phyloP scores from a whole-genome alignment of 352 stramenopile species.

The Pythium biforme region DNA sequence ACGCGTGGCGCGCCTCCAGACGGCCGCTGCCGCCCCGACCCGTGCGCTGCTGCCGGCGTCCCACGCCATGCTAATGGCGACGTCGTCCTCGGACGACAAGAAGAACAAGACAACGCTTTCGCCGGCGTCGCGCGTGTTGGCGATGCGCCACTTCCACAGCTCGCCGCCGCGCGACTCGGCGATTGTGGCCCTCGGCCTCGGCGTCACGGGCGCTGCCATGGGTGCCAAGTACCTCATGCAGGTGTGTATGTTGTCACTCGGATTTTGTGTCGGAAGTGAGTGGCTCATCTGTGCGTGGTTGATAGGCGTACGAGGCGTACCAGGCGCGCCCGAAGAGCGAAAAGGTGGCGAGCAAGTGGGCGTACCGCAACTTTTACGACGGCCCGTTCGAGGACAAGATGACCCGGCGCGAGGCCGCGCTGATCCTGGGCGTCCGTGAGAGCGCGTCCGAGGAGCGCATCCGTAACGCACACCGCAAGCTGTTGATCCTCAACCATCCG shows the following conservation, averaged over 20 bases:
- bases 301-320: conserved; percentile 69
- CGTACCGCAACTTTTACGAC: conserved; percentile 92
- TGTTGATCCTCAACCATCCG: conserved; percentile 99
- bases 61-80: neutral
- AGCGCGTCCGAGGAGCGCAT: conserved; percentile 94
- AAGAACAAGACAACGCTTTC: neutral
- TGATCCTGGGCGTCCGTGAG: conserved; percentile 98
- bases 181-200: conserved; percentile 61
- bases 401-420: conserved; percentile 96
- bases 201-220: conserved; percentile 67
- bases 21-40: neutral
- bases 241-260: conserved; percentile 25
- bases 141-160: conserved; percentile 54
- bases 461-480: conserved; percentile 97
- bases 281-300: conserved; percentile 23
- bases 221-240: conserved; percentile 79
- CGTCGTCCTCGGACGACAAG: conserved; percentile 1
- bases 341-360: conserved; percentile 49
- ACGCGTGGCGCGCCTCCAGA: conserved; percentile 9
- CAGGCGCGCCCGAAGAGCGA: conserved; percentile 70
- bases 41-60: conserved; percentile 7
- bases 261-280: neutral
- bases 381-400: conserved; percentile 99
- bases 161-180: conserved; percentile 62
- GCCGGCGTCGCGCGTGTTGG: conserved; percentile 17